Percentiles rank a stretch among this genome's conserved stretches.
phyloP scores from a whole-genome alignment of 2,329 filamentous ascomycete species.

The Talaromyces sp. region DNA sequence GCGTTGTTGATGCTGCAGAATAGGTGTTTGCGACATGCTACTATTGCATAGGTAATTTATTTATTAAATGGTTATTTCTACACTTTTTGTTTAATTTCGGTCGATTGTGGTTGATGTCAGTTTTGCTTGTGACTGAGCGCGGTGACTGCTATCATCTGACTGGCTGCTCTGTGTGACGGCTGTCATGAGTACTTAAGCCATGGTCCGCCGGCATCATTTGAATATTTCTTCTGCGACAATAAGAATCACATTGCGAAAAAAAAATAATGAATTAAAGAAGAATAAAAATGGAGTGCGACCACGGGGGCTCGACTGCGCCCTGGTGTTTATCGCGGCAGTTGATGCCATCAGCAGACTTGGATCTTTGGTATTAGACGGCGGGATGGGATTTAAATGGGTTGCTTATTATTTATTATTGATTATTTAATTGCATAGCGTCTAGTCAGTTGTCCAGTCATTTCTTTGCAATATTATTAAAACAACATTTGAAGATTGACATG shows the following conservation, averaged over 20 bases:
- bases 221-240: not conserved
- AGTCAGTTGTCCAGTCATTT: not conserved
- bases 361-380: not conserved
- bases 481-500: not conserved
- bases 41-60: not conserved
- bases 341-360: not conserved
- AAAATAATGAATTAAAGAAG: not conserved
- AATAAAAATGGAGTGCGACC: not conserved
- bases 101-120: not conserved
- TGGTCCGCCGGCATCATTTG: not conserved
- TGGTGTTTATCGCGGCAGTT: not conserved
- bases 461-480: not conserved
- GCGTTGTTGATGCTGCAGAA: not conserved
- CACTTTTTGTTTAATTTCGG: not conserved
- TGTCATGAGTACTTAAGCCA: not conserved
- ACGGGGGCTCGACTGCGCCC: not conserved
- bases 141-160: constrained; percentile 1
- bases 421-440: not conserved
- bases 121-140: not conserved
- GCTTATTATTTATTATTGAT: not conserved
- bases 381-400: not conserved
- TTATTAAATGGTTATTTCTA: not conserved
- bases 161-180: not conserved
- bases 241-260: not conserved
- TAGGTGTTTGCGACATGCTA: not conserved